Base-by-base conservation (phyloP, 108 stramenopile species). In the Skeletonema marinoi region DNA sequence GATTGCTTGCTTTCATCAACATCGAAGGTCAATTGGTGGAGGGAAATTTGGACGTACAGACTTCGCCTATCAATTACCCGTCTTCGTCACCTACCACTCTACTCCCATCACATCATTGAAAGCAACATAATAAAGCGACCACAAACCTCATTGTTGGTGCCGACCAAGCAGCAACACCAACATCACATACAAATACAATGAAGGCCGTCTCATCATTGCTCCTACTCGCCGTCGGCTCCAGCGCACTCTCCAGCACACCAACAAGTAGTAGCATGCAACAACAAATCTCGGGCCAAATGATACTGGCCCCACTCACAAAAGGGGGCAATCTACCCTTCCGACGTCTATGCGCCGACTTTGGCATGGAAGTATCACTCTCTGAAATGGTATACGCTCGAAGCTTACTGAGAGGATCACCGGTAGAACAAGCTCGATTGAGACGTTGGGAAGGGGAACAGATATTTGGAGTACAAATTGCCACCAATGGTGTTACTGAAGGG, bases 381-480 rank as follows among this genome's bases (percentile, higher is more conserved):
- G 86, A 87, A 73, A 87, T 87, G 86, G 61, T 83, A 3, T 84
- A 76, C 35, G 69, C 83, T 12, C 75, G 80, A 14, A 69, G 36
- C 12, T 60, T 87, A 48, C 65, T 75, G 5, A 77, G 66, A 60
- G 75, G 75, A 5, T 83, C 71, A 29, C 70, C 70, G 13, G 32
- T 71, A 13, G 86, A 87, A 73, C 30, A 50, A 32, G 83, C 86
- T 30, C 36, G 80, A 50, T 68, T 87, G 21, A 62, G 83, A 36
- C 63, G 78, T 10, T 41, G 63, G 11, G 12, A 56, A 35, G 68
- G 54, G 39, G 86, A 87, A 70, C 3, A 36, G 14, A 29, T 50
- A 17, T 87, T 81, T 63, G 86, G 75, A 46, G 83, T 80, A 13
- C 86, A 87, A 48, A 68, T 86, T 7, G 85, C 81, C 3, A 83